These are phyloP conservation scores for Cercospora sojina DNA, from an alignment of 2,329 filamentous ascomycete genomes.

Conservation along the genomic window DNA sequence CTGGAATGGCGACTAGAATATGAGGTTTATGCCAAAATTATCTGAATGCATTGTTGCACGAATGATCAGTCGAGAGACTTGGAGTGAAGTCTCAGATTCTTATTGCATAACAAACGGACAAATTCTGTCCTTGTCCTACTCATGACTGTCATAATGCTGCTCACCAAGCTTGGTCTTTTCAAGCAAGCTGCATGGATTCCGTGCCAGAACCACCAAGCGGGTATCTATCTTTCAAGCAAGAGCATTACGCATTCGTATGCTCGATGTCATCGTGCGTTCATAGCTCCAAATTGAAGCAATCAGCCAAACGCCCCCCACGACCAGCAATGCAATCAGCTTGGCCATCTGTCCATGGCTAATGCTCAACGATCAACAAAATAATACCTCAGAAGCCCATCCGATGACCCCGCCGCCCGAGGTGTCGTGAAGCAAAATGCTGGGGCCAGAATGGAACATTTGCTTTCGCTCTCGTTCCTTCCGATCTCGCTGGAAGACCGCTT, in stretches of 20 bases:
- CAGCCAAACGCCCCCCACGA: neutral
- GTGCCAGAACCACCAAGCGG: neutral
- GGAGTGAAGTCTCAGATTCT: too few relatives aligned
- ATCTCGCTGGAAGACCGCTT: neutral
- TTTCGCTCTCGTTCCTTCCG: slow-evolving; percentile 4
- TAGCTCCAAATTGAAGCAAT: neutral
- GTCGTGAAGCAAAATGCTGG: neutral
- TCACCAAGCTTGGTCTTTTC: neutral
- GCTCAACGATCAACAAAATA: neutral
- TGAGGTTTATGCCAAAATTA: too few relatives aligned
- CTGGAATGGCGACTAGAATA: too few relatives aligned
- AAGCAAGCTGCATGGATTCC: neutral
- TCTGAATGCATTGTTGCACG: too few relatives aligned
- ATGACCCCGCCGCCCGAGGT: neutral
- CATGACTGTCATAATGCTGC: neutral
- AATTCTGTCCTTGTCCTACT: neutral
- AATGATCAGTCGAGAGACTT: too few relatives aligned
- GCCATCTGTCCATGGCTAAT: neutral
- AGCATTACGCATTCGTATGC: neutral
- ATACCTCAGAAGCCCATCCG: neutral
- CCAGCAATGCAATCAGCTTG: neutral
- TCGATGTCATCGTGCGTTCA: neutral
- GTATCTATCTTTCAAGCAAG: neutral
- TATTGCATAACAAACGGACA: neutral
- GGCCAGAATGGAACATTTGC: neutral